Percentiles rank a stretch among this genome's conserved stretches.
These are phyloP conservation scores for Fagopyrum homotropicum DNA, from an alignment of 148 eudicot species.

Conservation along the genomic window DNA sequence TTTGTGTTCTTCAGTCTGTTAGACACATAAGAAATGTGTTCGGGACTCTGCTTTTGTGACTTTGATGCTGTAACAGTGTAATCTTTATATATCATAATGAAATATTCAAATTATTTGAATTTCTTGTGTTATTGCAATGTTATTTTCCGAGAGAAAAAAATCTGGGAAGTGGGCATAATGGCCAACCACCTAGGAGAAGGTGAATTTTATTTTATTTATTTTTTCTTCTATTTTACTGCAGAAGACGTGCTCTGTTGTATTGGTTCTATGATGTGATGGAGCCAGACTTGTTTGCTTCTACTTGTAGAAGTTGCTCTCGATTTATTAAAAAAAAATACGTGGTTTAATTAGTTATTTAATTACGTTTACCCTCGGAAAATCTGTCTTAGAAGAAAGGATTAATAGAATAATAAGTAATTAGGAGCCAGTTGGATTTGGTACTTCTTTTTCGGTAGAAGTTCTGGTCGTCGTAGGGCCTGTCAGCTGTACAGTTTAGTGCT, in stretches of 20 bases:
- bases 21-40: background rate
- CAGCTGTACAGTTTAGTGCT: background rate
- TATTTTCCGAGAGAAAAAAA: background rate
- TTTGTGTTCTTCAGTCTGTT: background rate
- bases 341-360: background rate
- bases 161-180: background rate
- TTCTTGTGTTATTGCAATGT: background rate
- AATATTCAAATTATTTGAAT: background rate
- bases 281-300: background rate
- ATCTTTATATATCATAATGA: no score
- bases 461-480: background rate
- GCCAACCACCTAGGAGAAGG: constrained; percentile 7
- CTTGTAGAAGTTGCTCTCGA: background rate
- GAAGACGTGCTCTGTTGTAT: background rate
- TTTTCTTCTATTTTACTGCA: background rate
- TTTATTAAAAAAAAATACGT: background rate
- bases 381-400: background rate
- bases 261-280: background rate
- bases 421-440: constrained; percentile 1
- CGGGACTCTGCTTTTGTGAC: background rate
- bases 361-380: background rate
- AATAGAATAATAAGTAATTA: background rate
- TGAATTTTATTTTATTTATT: background rate
- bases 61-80: no score
- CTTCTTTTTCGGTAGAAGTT: background rate